A percentile compares a stretch with the other conserved stretches of the same genome.
phyloP scores from a whole-genome alignment of 108 stramenopile species.

The Cylindrotheca fusiformis region DNA sequence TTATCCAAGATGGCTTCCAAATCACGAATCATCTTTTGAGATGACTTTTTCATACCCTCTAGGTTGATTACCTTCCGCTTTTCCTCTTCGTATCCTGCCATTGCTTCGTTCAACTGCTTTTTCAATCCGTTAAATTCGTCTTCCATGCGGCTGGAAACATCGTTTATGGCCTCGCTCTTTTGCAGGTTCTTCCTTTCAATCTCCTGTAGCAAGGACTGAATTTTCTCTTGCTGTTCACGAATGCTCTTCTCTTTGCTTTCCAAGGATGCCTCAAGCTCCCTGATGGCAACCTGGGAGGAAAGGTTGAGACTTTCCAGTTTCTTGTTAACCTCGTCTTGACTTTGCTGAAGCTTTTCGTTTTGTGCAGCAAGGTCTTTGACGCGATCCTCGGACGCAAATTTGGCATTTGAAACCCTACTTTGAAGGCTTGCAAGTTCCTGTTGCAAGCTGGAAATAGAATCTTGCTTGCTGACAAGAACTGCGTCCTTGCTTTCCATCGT shows the following conservation, averaged over 20 bases:
- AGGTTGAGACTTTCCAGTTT: neutral
- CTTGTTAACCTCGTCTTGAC: neutral
- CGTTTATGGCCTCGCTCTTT: neutral
- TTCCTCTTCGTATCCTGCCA: neutral
- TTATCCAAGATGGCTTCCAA: neutral
- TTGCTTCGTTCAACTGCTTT: neutral
- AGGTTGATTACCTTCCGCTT: neutral
- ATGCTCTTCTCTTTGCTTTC: neutral
- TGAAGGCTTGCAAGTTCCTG: neutral
- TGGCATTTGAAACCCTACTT: neutral
- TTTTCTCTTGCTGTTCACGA: neutral
- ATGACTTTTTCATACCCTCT: neutral
- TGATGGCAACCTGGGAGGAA: neutral
- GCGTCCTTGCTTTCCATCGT: neutral
- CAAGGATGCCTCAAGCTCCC: neutral
- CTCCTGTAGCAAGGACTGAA: neutral
- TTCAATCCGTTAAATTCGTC: neutral
- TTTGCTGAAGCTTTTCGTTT: neutral
- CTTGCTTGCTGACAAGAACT: neutral
- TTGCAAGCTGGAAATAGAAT: neutral
- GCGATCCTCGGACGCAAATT: neutral
- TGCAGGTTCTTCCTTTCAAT: neutral
- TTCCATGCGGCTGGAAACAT: neutral
- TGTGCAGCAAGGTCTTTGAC: neutral
- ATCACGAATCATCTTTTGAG: constrained; percentile 1